Evolutionary conservation across 176 grass and related monocot species (phyloP), one percentile per base, ranked within the genome.

Genomic region (Secale cereale): DNA sequence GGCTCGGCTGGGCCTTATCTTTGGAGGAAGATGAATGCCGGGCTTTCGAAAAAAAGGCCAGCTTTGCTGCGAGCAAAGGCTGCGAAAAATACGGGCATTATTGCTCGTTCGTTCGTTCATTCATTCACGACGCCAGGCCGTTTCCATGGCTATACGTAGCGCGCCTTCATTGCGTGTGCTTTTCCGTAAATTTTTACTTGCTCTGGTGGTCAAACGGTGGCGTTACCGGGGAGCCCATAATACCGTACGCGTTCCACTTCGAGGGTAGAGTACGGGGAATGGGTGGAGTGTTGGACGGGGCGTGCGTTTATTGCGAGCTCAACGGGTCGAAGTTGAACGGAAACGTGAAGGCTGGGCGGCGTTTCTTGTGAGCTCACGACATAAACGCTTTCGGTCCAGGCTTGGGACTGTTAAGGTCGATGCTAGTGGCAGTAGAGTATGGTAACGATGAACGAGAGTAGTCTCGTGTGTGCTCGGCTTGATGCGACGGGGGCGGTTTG

Each of bases 51-150:
- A 57, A 85, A 71, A 3, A n/a, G n/a, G 69, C 62, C 36, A 29
- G 78, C 59, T 86, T 90, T 86, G 41, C 70, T 4, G 65, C 46
- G 45, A 48, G 15, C 35, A 75, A 70, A 80, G 25, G 39, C 80
- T 69, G 59, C 54, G 4, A 31, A 16, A 81, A 80, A 59, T 30
- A 69, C 28, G 82, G 87, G 46, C 77, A 76, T 54, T 76, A 76
- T 76, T 76, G 50, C 19, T 75, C 5, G 4, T 12, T 43, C 40
- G 0, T 43, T 43, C 40, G 13, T 43, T 13, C 33, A 35, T 6
- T 50, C 54, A 22, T 57, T 57, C 20, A 57, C 9, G 8, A 22
- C 19, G 73, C 48, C 48, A 19, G 48, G 45, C 73, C n/a, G 82
- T 69, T 89, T 85, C 87, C 16, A 52, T 19, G 2, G 48, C 48